Evolutionary conservation across 2,329 filamentous ascomycete species (phyloP).

Genomic region (Calonectria hawksworthii): DNA sequence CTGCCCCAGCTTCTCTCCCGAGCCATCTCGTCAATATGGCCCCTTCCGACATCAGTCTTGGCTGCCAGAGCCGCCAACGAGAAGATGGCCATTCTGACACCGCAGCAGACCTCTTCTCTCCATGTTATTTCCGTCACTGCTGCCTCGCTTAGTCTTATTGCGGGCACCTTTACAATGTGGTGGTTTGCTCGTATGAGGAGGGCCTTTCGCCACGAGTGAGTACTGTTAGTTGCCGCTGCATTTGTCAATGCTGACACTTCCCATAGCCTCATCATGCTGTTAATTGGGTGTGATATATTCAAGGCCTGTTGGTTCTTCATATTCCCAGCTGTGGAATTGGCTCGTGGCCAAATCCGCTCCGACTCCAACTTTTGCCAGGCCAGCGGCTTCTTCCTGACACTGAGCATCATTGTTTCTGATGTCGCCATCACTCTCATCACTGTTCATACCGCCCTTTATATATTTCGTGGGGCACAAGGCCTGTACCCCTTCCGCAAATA

Average conservation of each 20-base stretch:
- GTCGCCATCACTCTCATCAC: slow-evolving; percentile 80
- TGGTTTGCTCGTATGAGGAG: slow-evolving; percentile 83
- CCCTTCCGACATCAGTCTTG: slow-evolving; percentile 24
- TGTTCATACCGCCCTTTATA: slow-evolving; percentile 79
- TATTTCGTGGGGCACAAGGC: slow-evolving; percentile 75
- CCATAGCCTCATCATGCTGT: slow-evolving; percentile 77
- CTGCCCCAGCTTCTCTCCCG: background rate
- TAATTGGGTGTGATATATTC: slow-evolving; percentile 80
- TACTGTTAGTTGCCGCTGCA: slow-evolving; percentile 15
- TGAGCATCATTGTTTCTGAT: slow-evolving; percentile 79
- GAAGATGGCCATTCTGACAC: slow-evolving; percentile 33
- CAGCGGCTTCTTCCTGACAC: slow-evolving; percentile 76
- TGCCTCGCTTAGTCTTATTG: slow-evolving; percentile 67
- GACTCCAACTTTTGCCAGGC: slow-evolving; percentile 74
- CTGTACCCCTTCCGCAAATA: slow-evolving; percentile 76
- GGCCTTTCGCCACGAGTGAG: slow-evolving; percentile 75
- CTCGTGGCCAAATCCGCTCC: slow-evolving; percentile 63
- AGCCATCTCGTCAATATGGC: slow-evolving; percentile 23
- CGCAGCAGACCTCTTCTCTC: slow-evolving; percentile 39
- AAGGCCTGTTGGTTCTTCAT: slow-evolving; percentile 78
- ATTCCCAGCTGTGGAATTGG: slow-evolving; percentile 72
- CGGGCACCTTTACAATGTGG: slow-evolving; percentile 71
- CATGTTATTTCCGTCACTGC: slow-evolving; percentile 54
- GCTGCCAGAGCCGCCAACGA: slow-evolving; percentile 34
- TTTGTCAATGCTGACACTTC: slow-evolving; percentile 25